phyloP scores from a whole-genome alignment of 192 early-diverging fungal genomes.

The Funneliformis mosseae region DNA sequence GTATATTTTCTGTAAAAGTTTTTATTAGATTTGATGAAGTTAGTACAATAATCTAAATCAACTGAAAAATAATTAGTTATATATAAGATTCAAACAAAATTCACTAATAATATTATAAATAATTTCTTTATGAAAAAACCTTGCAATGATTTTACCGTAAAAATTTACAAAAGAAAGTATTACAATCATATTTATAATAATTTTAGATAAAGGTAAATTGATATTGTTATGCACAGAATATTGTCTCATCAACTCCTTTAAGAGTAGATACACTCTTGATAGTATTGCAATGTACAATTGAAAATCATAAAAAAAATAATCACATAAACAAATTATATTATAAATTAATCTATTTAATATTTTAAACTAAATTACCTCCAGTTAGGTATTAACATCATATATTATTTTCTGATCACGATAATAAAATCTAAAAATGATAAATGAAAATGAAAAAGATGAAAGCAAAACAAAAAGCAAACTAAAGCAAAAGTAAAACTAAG shows the following conservation, averaged over 20 bases:
- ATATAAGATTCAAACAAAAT: background rate
- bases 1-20: slow-evolving; percentile 76
- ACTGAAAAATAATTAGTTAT: background rate
- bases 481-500: too few species aligned
- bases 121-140: slow-evolving; percentile 71
- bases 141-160: slow-evolving; percentile 80
- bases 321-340: background rate
- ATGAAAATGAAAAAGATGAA: too few species aligned
- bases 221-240: slow-evolving; percentile 79
- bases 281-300: slow-evolving; percentile 83
- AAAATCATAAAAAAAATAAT: background rate
- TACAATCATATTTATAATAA: slow-evolving; percentile 83
- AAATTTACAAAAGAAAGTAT: slow-evolving; percentile 77
- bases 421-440: too few species aligned
- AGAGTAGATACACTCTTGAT: slow-evolving; percentile 79
- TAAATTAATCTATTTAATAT: background rate
- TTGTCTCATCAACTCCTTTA: slow-evolving; percentile 75
- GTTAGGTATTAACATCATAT: too few species aligned
- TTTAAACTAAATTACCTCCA: slow-evolving; percentile 49
- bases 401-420: too few species aligned
- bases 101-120: too few species aligned
- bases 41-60: slow-evolving; percentile 61
- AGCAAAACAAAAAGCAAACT: too few species aligned
- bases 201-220: slow-evolving; percentile 73
- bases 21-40: slow-evolving; percentile 72